Evolutionary conservation across 176 grass and related monocot species (phyloP).

Genomic region (Echinochloa phyllopogon): DNA sequence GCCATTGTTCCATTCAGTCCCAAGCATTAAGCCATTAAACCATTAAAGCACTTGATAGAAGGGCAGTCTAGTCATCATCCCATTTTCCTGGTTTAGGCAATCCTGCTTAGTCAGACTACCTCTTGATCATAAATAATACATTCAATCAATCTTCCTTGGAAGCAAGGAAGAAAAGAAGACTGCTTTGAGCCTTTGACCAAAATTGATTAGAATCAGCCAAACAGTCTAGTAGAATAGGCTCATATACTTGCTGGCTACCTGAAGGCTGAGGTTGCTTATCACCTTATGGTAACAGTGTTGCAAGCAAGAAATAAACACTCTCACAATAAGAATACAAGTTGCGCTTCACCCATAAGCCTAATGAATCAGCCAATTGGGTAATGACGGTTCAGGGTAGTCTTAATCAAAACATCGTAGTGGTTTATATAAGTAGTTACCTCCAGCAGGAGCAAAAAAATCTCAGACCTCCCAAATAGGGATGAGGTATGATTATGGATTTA

Average conservation of each 20-base stretch:
- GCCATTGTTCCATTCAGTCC: not conserved
- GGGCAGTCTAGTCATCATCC: not conserved
- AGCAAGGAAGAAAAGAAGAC: not conserved
- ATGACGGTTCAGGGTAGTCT: not conserved
- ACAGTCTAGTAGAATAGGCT: not conserved
- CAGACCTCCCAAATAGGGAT: not conserved
- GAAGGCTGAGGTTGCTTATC: not conserved
- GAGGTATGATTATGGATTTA: not conserved
- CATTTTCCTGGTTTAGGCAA: not conserved
- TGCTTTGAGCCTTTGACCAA: not conserved
- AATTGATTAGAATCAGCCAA: conserved; percentile 1
- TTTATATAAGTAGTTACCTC: not conserved
- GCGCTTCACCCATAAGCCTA: not conserved
- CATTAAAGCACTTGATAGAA: not conserved
- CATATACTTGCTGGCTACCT: not conserved
- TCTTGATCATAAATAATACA: not conserved
- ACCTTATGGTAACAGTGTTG: not conserved
- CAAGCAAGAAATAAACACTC: conserved; percentile 5
- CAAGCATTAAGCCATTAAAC: conserved; percentile 3
- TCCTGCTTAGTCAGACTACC: not conserved
- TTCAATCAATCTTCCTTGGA: not conserved
- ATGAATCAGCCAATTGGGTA: not conserved
- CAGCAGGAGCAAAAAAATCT: not conserved
- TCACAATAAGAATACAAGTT: not conserved
- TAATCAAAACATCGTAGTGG: not conserved